These are phyloP conservation scores for Cyberlindnera petersonii DNA, from an alignment of 805 yeast genomes.

Conservation along the genomic window DNA sequence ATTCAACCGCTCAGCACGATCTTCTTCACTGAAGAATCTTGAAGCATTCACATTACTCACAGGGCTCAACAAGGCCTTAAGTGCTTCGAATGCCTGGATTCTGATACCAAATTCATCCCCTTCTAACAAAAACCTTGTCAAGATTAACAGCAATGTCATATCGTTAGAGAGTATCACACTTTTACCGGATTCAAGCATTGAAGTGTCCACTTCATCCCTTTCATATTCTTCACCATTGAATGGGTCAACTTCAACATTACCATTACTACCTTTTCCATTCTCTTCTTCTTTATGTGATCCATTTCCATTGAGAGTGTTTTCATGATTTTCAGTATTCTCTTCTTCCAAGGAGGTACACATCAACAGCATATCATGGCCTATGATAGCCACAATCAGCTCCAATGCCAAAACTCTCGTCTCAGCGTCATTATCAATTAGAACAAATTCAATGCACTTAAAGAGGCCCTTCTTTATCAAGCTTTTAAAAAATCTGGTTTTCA, in stretches of 20 bases:
- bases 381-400: constrained; percentile 72
- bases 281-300: constrained; percentile 2
- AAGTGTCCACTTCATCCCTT: constrained; percentile 8
- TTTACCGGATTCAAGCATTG: constrained; percentile 3
- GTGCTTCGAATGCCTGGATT: constrained; percentile 80
- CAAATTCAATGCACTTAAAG: constrained; percentile 65
- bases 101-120: constrained; percentile 70
- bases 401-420: constrained; percentile 66
- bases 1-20: constrained; percentile 26
- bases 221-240: constrained; percentile 9
- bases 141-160: constrained; percentile 50
- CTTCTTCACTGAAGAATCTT: constrained; percentile 23
- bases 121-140: constrained; percentile 56
- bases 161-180: constrained; percentile 41
- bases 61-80: constrained; percentile 65
- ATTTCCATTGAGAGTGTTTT: constrained; percentile 1
- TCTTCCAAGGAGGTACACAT: constrained; percentile 34
- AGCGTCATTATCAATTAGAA: constrained; percentile 49
- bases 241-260: not conserved
- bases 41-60: constrained; percentile 17
- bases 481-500: constrained; percentile 61
- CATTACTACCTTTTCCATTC: not conserved
- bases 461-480: constrained; percentile 65
- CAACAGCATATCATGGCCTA: constrained; percentile 76
- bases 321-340: not conserved